Evolutionary conservation across 1,284 basidiomycete genomes (phyloP).

Genomic region (Malassezia sympodialis): DNA sequence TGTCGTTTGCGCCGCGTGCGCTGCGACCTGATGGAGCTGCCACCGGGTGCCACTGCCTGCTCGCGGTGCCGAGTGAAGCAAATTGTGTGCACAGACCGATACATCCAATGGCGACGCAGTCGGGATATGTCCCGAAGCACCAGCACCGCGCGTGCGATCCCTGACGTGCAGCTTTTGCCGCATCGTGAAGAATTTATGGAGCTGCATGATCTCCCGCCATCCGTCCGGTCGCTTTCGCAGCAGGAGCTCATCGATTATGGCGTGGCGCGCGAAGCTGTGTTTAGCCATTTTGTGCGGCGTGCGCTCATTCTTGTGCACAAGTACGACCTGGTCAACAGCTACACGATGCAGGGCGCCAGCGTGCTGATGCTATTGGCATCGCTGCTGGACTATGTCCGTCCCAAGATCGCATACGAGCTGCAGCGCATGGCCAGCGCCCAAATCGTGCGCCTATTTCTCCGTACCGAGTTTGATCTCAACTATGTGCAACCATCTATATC

Average conservation of each 20-base stretch:
- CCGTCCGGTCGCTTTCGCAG: not conserved
- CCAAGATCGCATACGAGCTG: constrained; percentile 6
- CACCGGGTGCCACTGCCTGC: constrained; percentile 34
- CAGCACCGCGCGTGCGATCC: not conserved
- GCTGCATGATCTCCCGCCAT: not conserved
- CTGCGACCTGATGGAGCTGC: constrained; percentile 41
- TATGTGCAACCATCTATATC: not conserved
- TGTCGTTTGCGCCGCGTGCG: constrained; percentile 41
- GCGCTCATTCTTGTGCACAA: constrained; percentile 37
- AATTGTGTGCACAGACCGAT: constrained; percentile 42
- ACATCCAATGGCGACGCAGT: constrained; percentile 36
- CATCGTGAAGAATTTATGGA: constrained; percentile 5
- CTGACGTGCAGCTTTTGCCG: constrained; percentile 12
- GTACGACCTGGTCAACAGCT: constrained; percentile 33
- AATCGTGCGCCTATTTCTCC: not conserved
- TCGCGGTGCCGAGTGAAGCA: constrained; percentile 43
- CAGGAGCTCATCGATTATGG: constrained; percentile 20
- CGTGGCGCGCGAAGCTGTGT: constrained; percentile 33
- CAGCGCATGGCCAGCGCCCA: constrained; percentile 6
- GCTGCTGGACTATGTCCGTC: constrained; percentile 25
- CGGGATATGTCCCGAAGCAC: constrained; percentile 5
- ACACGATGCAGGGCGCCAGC: constrained; percentile 28
- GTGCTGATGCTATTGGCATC: constrained; percentile 27
- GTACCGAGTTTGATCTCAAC: not conserved
- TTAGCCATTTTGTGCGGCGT: constrained; percentile 30